These are phyloP conservation scores for Fusarium solani-melongenae DNA, from an alignment of 2,329 filamentous ascomycete species.

Conservation along the genomic window DNA sequence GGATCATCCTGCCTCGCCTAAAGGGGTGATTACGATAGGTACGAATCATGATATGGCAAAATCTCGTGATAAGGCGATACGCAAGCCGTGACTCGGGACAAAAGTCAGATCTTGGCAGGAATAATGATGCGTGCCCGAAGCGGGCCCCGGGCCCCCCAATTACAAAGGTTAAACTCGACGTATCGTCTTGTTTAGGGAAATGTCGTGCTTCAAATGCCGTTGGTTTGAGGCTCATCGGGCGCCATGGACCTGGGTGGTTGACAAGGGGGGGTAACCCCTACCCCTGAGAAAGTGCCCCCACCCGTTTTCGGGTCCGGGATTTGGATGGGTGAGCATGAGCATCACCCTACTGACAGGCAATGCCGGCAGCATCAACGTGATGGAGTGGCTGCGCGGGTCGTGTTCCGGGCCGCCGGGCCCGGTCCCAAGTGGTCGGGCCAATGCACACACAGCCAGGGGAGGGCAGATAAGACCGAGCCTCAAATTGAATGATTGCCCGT, in stretches of 20 bases:
- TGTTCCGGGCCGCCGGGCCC: slow-evolving; percentile 28
- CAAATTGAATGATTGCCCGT: slow-evolving; percentile 7
- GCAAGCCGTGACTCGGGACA: slow-evolving; percentile 21
- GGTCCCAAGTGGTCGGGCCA: slow-evolving; percentile 30
- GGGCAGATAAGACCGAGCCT: slow-evolving; percentile 41
- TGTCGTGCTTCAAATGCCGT: slow-evolving; percentile 34
- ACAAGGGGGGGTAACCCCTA: slow-evolving; percentile 1
- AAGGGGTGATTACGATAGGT: slow-evolving; percentile 34
- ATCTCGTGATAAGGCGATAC: slow-evolving; percentile 34
- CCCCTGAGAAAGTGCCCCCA: not conserved
- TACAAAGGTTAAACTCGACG: not conserved
- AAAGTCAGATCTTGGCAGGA: slow-evolving; percentile 1
- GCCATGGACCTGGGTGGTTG: slow-evolving; percentile 1
- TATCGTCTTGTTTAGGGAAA: not conserved
- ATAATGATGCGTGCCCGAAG: slow-evolving; percentile 6
- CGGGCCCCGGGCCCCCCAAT: slow-evolving; percentile 12
- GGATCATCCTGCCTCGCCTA: slow-evolving; percentile 26
- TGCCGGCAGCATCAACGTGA: slow-evolving; percentile 31
- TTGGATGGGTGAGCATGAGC: slow-evolving; percentile 8
- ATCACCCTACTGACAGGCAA: slow-evolving; percentile 14
- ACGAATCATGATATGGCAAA: slow-evolving; percentile 28
- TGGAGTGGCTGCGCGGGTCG: slow-evolving; percentile 25
- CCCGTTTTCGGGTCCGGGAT: slow-evolving; percentile 6
- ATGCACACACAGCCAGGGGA: not conserved
- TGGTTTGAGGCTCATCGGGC: slow-evolving; percentile 31